A percentile compares a stretch with the other conserved stretches of the same genome.
Conservation (phyloP, 2,329 filamentous ascomycete genomes). For the Ampelomyces quisqualis region DNA sequence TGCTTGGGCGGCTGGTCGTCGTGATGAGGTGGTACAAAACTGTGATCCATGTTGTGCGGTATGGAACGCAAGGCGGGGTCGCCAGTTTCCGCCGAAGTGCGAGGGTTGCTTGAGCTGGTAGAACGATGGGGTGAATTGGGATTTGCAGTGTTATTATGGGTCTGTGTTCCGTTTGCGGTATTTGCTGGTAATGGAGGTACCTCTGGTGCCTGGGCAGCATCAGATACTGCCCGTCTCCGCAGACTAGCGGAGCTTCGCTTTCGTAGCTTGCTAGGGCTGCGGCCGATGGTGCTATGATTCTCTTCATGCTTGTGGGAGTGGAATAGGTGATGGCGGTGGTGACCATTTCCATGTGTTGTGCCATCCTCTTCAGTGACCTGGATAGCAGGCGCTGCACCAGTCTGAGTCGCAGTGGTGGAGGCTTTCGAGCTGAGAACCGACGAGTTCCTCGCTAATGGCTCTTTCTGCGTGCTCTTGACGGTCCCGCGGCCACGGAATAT, state of each 20-base stretch:
- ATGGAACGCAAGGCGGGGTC: slow-evolving; percentile 44
- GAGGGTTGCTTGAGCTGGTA: slow-evolving; percentile 23
- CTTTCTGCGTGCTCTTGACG: slow-evolving; percentile 22
- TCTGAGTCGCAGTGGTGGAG: slow-evolving; percentile 29
- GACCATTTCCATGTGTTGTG: slow-evolving; percentile 35
- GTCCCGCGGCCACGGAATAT: slow-evolving; percentile 64
- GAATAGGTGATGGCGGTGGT: slow-evolving; percentile 37
- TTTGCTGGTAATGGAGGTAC: slow-evolving; percentile 28
- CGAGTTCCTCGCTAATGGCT: slow-evolving; percentile 19
- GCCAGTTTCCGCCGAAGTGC: slow-evolving; percentile 33
- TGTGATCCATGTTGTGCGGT: slow-evolving; percentile 44
- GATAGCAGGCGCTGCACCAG: slow-evolving; percentile 63
- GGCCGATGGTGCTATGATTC: slow-evolving; percentile 40
- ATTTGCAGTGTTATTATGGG: slow-evolving; percentile 19
- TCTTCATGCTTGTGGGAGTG: slow-evolving; percentile 39
- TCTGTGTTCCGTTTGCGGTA: slow-evolving; percentile 18
- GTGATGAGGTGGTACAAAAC: slow-evolving; percentile 44
- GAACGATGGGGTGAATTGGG: too few species aligned
- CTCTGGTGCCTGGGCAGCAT: slow-evolving; percentile 22
- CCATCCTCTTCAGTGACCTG: slow-evolving; percentile 70
- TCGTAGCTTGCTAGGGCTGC: slow-evolving; percentile 42
- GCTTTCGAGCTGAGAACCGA: slow-evolving; percentile 30
- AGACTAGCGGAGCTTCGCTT: slow-evolving; percentile 46
- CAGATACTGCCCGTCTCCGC: slow-evolving; percentile 24
- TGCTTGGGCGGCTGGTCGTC: slow-evolving; percentile 46